phyloP scores from a whole-genome alignment of 2,329 filamentous ascomycete species.

The Colletotrichum scovillei region DNA sequence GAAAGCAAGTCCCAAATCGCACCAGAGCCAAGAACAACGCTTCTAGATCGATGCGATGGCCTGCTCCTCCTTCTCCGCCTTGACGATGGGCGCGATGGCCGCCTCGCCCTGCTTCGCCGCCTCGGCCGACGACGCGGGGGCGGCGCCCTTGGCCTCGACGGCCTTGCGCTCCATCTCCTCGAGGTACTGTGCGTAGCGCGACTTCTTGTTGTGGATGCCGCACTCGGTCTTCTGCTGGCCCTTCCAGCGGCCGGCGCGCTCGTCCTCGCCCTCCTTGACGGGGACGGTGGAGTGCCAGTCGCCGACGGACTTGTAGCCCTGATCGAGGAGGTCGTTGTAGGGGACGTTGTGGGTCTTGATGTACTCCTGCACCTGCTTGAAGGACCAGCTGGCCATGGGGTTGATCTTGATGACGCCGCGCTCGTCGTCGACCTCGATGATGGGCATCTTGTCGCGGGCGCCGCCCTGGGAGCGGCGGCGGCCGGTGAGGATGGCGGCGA shows the following conservation, averaged over 20 bases:
- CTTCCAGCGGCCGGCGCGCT: conserved; percentile 97
- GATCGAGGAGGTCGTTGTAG: conserved; percentile 91
- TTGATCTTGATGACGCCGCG: conserved; percentile 96
- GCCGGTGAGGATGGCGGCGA: conserved; percentile 92
- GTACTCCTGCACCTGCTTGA: conserved; percentile 89
- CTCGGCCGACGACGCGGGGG: conserved; percentile 37
- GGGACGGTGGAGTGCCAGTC: conserved; percentile 98
- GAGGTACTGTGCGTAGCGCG: conserved; percentile 88
- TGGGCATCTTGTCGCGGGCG: conserved; percentile 88
- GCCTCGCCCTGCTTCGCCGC: conserved; percentile 37
- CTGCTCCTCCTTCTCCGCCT: conserved; percentile 36
- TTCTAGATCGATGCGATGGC: conserved; percentile 14
- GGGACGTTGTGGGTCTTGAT: conserved; percentile 88
- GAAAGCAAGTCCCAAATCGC: not conserved
- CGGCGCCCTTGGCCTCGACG: conserved; percentile 57
- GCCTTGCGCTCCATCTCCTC: conserved; percentile 77
- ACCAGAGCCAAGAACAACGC: not conserved
- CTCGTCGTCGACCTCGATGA: conserved; percentile 91
- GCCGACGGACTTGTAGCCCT: conserved; percentile 97
- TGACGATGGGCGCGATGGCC: conserved; percentile 34
- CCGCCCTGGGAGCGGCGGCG: conserved; percentile 93
- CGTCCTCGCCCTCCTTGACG: conserved; percentile 90
- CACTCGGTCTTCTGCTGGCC: conserved; percentile 96
- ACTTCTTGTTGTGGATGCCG: conserved; percentile 98
- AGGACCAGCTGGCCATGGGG: conserved; percentile 93